Percentiles rank a stretch among this genome's conserved stretches.
Conservation (phyloP, 2,329 filamentous ascomycete species). For the Periconia macrospinosa region DNA sequence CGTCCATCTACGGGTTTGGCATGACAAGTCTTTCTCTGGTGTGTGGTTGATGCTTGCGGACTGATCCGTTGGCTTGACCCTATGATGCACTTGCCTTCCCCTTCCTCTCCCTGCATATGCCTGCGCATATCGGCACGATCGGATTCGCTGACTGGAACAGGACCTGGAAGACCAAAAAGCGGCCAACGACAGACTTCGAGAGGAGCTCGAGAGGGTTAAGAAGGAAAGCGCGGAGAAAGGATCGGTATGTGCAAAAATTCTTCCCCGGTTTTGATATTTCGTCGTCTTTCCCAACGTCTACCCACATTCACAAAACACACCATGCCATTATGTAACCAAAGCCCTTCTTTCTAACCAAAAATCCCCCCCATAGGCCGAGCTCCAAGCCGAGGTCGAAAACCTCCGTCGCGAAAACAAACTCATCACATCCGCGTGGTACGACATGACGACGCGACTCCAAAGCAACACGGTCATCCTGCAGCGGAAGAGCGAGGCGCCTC, state of each 20-base stretch:
- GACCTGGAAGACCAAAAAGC: constrained; percentile 35
- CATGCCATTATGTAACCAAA: too few relatives aligned
- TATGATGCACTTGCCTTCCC: neutral
- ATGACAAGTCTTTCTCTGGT: constrained; percentile 35
- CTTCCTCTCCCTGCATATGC: neutral
- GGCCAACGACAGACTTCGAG: constrained; percentile 24
- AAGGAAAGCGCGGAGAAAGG: constrained; percentile 39
- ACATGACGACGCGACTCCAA: constrained; percentile 75
- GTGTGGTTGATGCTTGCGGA: neutral
- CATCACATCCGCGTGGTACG: constrained; percentile 84
- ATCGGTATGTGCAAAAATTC: constrained; percentile 28
- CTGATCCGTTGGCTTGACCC: neutral
- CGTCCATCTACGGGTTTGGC: constrained; percentile 8
- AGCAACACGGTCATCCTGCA: constrained; percentile 82
- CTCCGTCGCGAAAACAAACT: constrained; percentile 77
- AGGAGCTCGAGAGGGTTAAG: constrained; percentile 37
- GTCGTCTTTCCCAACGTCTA: too few relatives aligned
- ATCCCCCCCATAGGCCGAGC: constrained; percentile 23
- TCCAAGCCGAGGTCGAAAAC: constrained; percentile 60
- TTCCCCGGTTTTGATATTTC: neutral
- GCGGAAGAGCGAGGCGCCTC: constrained; percentile 71
- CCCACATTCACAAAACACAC: too few relatives aligned
- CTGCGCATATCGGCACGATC: neutral
- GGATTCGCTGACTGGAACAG: constrained; percentile 12
- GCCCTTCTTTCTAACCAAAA: neutral